These are phyloP conservation scores for Mucor sp. DNA, from an alignment of 371 early-diverging fungal species.

Conservation along the genomic window DNA sequence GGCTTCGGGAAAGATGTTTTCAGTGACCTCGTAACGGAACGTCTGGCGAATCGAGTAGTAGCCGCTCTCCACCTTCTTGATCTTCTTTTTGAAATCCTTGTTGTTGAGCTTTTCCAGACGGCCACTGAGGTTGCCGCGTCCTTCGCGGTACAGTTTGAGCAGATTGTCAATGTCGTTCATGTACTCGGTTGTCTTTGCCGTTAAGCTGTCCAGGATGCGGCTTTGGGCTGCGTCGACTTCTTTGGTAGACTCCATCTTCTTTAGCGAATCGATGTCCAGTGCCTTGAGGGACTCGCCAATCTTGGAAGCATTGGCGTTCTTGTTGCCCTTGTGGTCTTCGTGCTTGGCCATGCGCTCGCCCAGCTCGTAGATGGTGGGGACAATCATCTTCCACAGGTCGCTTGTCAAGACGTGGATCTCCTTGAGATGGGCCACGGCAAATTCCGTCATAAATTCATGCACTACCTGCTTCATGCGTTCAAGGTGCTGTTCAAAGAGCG, in stretches of 20 bases:
- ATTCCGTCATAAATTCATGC: slow-evolving; percentile 27
- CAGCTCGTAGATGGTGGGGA: slow-evolving; percentile 43
- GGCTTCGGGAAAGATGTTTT: slow-evolving; percentile 32
- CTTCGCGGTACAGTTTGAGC: slow-evolving; percentile 52
- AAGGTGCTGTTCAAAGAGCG: slow-evolving; percentile 52
- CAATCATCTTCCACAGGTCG: slow-evolving; percentile 41
- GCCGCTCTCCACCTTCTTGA: slow-evolving; percentile 60
- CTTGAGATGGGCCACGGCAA: slow-evolving; percentile 33
- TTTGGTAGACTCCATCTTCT: slow-evolving; percentile 25
- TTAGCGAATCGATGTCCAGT: slow-evolving; percentile 5
- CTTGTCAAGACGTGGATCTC: slow-evolving; percentile 29
- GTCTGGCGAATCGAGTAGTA: slow-evolving; percentile 30
- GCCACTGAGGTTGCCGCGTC: slow-evolving; percentile 46
- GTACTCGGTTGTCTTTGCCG: slow-evolving; percentile 28
- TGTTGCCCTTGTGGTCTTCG: slow-evolving; percentile 5
- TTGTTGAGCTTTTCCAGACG: slow-evolving; percentile 63
- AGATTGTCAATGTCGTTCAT: slow-evolving; percentile 46
- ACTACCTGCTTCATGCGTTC: slow-evolving; percentile 23
- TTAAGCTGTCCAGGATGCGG: slow-evolving; percentile 33
- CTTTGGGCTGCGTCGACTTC: slow-evolving; percentile 39
- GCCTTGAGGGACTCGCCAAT: slow-evolving; percentile 4
- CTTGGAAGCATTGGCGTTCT: neutral
- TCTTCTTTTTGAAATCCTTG: slow-evolving; percentile 67
- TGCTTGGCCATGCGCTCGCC: slow-evolving; percentile 37
- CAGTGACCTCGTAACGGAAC: slow-evolving; percentile 25